Base-by-base conservation (phyloP, 306 rosid species). In the Gleditsia sinensis region DNA sequence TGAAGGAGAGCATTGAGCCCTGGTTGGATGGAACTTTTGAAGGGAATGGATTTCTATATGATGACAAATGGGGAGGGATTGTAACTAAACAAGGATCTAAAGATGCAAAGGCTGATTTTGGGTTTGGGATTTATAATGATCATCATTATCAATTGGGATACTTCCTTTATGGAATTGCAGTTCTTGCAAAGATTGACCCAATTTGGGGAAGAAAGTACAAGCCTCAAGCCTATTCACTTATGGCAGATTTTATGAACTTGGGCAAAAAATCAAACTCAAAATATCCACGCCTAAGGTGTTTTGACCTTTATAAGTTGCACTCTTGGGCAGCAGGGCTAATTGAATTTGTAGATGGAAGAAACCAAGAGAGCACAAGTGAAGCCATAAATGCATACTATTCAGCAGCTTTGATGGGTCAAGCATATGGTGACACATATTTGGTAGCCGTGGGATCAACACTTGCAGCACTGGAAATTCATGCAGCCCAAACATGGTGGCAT, bases 271-370 rank as follows among this genome's bases (percentile, higher is more conserved):
- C 80, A 12, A 72, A 79, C 49, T 75, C 94, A 0, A 78, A 54
- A 33, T 91, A 91, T 62, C 84, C 98, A 0, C 91, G 89, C 1
- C 57, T 91, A 11, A 88, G 98, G 75, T 88, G 96, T 76, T 94
- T 91, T 24, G 98, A 94, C 56, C 69, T 78, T 5, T 94, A 83
- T 27, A 79, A 69, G 42, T 71, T 94, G 72, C 98, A 94, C 67
- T 94, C 98, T 2, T 94, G 98, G 98, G 97, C 97, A 14, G 87
- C 90, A 21, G 97, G 98, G 17, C 74, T 94, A 61, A 83, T 90
- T 16, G 98, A 94, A 72, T 94, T 87, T 39, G 81, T 79, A 0
- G 98, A 91, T 33, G 97, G 98, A 55, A 82, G 98, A 72, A 91
- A 91, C 30, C 96, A 94, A 40, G 97, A 94, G 80, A 91, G 97